Evolutionary conservation across 176 grass and related monocot species (phyloP).

Genomic region (Saccharum officinarum): DNA sequence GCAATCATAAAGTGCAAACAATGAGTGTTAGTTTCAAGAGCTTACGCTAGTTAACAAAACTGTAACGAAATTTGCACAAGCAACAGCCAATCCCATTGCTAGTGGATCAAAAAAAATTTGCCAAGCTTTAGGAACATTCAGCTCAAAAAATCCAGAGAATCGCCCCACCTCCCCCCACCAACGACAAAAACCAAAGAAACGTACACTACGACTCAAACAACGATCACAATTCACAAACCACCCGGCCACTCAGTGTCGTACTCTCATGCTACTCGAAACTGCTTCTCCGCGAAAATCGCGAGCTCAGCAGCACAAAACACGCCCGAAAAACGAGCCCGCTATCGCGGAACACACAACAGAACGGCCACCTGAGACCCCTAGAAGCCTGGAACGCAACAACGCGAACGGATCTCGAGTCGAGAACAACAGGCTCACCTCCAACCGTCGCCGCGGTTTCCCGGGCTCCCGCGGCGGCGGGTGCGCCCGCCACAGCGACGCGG

Average conservation of each 20-base stretch:
- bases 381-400: conserved; percentile 6
- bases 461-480: conserved; percentile 41
- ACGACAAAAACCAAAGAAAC: not conserved
- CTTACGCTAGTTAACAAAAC: not conserved
- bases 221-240: conserved; percentile 31
- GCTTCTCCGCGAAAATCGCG: not conserved
- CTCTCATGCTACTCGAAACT: not conserved
- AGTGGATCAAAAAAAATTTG: not conserved
- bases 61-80: not conserved
- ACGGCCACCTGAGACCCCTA: not conserved
- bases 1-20: not conserved
- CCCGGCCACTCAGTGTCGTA: not conserved
- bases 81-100: not conserved
- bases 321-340: not conserved
- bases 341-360: conserved; percentile 1
- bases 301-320: not conserved
- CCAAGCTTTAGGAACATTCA: conserved; percentile 8
- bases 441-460: conserved; percentile 15
- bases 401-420: conserved; percentile 31
- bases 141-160: conserved; percentile 5
- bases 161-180: not conserved
- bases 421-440: conserved; percentile 34
- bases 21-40: not conserved
- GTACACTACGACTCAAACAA: not conserved
- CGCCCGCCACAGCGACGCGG: conserved; percentile 53